Base-by-base conservation (phyloP, 306 rosid genomes). In the Pachyrhizus erosus region DNA sequence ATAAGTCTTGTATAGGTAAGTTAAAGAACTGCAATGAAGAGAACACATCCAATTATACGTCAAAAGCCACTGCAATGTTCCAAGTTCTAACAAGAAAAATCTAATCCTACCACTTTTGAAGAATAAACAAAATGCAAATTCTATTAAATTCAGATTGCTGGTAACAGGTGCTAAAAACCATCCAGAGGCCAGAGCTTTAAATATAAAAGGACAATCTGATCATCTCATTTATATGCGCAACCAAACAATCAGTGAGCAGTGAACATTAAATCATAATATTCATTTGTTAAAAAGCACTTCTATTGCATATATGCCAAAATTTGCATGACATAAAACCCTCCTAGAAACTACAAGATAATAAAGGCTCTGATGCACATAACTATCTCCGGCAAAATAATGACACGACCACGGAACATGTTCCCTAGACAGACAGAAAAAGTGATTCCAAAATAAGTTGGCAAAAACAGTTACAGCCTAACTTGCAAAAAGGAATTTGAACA, bases 101-200 rank as follows among this genome's bases (percentile, higher is more conserved):
- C 31, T 31, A 82, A 65, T 55, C 43, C 45, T 72, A 83, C 65
- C 64, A 34, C 65, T 49, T 29, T 82, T 52, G 58, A 73, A 79
- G 61, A 62, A 75, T 12, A 75, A 66, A 49, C 62, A 70, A 61
- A 55, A 78, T 23, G 21, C 40, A 78, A 73, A 81, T 46, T 21
- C 4, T 1, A 43, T 72, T 55, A 58, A 80, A 43, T 26, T 64
- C 48, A 84, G 13, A 37, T 23, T 74, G 12, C 33, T 7, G 48
- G 23, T 12, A 52, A 74, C 34, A 3, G 11, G 54, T 34, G 58
- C 37, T 70, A 18, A 45, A 80, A 72, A 46, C n/a, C 15, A 48
- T 60, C 54, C 34, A 11, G 1, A 48, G 20, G 69, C 45, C 79
- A 84, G 60, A 51, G 43, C 45, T 55, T 55, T 52, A 72, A 52